These are phyloP conservation scores for Zancudomyces culisetae DNA, from an alignment of 371 early-diverging fungal species.

Conservation along the genomic window DNA sequence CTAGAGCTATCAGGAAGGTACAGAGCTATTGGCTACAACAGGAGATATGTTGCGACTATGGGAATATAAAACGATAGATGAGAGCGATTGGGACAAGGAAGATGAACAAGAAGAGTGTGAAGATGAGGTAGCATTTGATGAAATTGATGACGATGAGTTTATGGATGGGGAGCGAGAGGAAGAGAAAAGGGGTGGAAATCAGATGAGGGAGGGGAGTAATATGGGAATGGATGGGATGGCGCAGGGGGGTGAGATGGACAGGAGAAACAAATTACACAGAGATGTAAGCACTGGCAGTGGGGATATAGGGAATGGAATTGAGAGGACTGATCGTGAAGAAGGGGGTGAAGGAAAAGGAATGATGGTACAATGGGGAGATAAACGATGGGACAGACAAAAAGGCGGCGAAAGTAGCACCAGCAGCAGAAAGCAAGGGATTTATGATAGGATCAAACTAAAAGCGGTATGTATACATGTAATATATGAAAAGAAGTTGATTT, in stretches of 20 bases:
- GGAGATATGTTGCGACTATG: conserved; percentile 74
- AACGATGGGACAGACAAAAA: not conserved
- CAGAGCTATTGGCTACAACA: conserved; percentile 68
- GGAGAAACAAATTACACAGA: no score
- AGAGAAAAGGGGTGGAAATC: not conserved
- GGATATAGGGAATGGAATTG: not conserved
- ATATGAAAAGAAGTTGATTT: not conserved
- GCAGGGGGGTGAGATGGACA: no score
- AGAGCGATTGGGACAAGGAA: conserved; percentile 11
- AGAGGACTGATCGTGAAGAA: not conserved
- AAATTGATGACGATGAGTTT: not conserved
- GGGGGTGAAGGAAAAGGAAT: not conserved
- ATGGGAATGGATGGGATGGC: no score
- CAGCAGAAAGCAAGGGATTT: not conserved
- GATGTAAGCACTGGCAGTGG: not conserved
- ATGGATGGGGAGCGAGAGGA: not conserved
- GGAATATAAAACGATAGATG: conserved; percentile 34
- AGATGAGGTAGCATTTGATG: not conserved
- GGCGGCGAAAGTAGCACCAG: not conserved
- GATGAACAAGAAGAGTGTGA: conserved; percentile 6
- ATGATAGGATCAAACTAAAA: no score
- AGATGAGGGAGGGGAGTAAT: no score
- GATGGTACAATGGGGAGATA: no score
- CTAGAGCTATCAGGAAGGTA: conserved; percentile 26
- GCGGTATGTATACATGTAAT: not conserved